phyloP scores from a whole-genome alignment of 257 asterid genomes.

The Cynanchum wilfordii region DNA sequence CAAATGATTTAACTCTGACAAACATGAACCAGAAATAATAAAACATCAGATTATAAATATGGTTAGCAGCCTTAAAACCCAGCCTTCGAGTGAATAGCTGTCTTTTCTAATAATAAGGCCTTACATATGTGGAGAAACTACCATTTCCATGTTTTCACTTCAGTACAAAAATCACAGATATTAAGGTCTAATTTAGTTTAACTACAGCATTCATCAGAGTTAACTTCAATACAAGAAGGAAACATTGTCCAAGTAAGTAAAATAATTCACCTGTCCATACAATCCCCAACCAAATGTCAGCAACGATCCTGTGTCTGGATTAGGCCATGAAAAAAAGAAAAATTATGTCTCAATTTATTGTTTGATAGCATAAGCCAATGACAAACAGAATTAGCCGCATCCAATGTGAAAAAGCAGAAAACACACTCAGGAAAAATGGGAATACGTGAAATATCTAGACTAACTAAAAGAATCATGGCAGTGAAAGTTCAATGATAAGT shows the following conservation, averaged over 20 bases:
- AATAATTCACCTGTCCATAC: constrained; percentile 78
- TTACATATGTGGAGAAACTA: not conserved
- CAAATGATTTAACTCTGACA: not conserved
- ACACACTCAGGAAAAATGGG: not conserved
- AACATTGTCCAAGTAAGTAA: not conserved
- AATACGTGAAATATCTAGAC: not conserved
- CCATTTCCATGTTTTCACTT: not conserved
- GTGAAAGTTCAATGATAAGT: not conserved
- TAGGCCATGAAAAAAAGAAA: constrained; percentile 3
- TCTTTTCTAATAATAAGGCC: not conserved
- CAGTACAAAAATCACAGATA: not conserved
- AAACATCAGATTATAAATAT: not conserved
- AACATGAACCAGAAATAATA: not conserved
- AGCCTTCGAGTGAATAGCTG: not conserved
- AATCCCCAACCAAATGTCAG: constrained; percentile 98
- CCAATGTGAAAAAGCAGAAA: not conserved
- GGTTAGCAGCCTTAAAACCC: not conserved
- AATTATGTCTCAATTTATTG: not conserved
- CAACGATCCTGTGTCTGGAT: constrained; percentile 87
- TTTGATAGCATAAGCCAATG: not conserved
- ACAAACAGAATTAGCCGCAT: not conserved
- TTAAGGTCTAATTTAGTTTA: not conserved
- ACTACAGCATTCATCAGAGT: not conserved
- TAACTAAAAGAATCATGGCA: not conserved
- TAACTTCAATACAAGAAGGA: not conserved